A percentile compares a stretch with the other conserved stretches of the same genome.
These are phyloP conservation scores for Boletus rufocinnamomeus DNA, from an alignment of 768 basidiomycete species.

Conservation along the genomic window DNA sequence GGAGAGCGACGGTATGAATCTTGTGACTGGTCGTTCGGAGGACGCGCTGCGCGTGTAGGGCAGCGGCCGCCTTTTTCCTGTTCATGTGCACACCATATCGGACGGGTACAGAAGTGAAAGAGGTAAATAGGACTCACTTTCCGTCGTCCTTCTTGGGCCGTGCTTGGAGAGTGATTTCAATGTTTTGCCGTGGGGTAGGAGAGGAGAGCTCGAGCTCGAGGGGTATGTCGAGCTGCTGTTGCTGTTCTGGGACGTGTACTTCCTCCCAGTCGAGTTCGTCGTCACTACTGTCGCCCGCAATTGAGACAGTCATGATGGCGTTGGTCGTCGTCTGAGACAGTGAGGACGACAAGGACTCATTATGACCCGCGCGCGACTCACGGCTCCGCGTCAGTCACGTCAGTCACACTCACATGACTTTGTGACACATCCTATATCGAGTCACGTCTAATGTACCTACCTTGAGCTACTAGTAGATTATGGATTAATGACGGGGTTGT, in stretches of 20 bases:
- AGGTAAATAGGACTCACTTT: conserved; percentile 46
- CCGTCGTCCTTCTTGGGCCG: conserved; percentile 39
- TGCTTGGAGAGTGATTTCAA: conserved; percentile 73
- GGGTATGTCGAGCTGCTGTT: conserved; percentile 17
- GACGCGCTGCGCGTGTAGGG: conserved; percentile 67
- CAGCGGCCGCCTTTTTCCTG: conserved; percentile 42
- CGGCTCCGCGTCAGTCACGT: conserved; percentile 28
- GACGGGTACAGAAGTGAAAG: background rate
- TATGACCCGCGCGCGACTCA: conserved; percentile 11
- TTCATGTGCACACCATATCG: conserved; percentile 34
- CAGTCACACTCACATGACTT: conserved; percentile 19
- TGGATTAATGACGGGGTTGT: background rate
- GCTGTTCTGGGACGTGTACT: conserved; percentile 54
- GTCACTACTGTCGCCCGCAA: conserved; percentile 43
- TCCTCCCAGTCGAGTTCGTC: conserved; percentile 85
- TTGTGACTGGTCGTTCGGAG: conserved; percentile 84
- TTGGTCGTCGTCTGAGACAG: conserved; percentile 9
- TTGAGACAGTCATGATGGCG: conserved; percentile 17
- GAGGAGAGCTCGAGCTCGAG: conserved; percentile 28
- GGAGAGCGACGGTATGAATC: conserved; percentile 80
- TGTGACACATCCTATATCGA: background rate
- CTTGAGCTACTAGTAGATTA: background rate
- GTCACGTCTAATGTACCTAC: background rate
- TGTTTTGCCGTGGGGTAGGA: conserved; percentile 44
- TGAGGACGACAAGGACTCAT: conserved; percentile 10